Percentiles rank a stretch among this genome's conserved stretches.
phyloP scores from a whole-genome alignment of 1,284 basidiomycete species.

The Puccinia hordei region DNA sequence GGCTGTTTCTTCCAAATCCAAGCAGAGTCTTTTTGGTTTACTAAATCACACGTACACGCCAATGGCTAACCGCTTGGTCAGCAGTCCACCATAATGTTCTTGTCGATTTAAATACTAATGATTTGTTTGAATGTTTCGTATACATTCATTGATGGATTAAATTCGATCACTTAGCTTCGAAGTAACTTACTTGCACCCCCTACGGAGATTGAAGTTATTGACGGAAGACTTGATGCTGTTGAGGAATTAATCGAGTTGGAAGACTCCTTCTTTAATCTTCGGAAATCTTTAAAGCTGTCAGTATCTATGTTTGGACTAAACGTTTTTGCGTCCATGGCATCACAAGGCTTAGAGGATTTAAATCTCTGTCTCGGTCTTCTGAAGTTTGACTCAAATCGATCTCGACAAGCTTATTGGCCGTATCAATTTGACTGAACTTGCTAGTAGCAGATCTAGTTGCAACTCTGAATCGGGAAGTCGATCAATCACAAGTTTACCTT shows the following conservation, averaged over 20 bases:
- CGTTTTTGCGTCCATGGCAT: neutral
- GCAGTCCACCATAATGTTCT: neutral
- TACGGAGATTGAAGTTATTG: slow-evolving; percentile 46
- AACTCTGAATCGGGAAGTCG: slow-evolving; percentile 4
- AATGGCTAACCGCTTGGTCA: slow-evolving; percentile 47
- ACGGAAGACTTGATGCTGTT: slow-evolving; percentile 45
- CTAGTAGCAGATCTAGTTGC: slow-evolving; percentile 9
- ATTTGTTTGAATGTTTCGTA: neutral
- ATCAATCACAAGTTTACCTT: neutral
- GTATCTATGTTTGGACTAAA: neutral
- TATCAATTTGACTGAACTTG: slow-evolving; percentile 22
- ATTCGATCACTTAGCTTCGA: slow-evolving; percentile 20
- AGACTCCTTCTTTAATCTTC: slow-evolving; percentile 34
- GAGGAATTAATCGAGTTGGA: slow-evolving; percentile 46
- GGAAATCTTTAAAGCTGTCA: slow-evolving; percentile 48
- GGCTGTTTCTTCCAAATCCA: slow-evolving; percentile 42
- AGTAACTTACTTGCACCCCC: slow-evolving; percentile 48
- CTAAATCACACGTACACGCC: slow-evolving; percentile 47
- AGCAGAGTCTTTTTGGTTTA: slow-evolving; percentile 37
- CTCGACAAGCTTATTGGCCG: slow-evolving; percentile 44
- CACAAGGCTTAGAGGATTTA: neutral
- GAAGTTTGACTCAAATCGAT: slow-evolving; percentile 45
- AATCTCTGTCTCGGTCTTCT: neutral
- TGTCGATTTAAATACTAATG: neutral
- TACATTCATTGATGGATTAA: neutral